Conservation (phyloP, 73 alveolate species). For the Paramecium primaurelia region DNA sequence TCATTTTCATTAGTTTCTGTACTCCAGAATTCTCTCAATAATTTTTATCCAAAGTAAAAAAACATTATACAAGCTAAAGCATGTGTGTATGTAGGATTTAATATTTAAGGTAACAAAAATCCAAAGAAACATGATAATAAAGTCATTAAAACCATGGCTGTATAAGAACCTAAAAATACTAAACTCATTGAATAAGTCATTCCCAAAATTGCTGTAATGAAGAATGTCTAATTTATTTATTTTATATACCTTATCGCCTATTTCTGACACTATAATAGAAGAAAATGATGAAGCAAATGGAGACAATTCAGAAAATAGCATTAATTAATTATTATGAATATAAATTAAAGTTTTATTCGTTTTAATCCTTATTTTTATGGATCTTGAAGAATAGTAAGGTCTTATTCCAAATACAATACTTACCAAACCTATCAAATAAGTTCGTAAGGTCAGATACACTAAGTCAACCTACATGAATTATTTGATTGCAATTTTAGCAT, state of each 20-base stretch:
- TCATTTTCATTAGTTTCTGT: not conserved
- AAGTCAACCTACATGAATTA: not conserved
- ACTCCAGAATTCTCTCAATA: not conserved
- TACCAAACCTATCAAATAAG: not conserved
- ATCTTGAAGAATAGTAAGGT: not conserved
- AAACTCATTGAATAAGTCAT: not conserved
- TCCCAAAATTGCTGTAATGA: slow-evolving; percentile 9
- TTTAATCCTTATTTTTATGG: not conserved
- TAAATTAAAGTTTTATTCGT: not conserved
- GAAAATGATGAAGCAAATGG: not conserved
- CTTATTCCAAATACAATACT: not conserved
- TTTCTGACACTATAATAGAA: not conserved
- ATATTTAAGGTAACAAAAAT: not conserved
- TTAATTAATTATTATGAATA: not conserved
- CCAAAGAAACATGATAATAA: not conserved
- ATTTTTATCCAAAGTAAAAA: slow-evolving; percentile 3
- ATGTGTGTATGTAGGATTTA: not conserved
- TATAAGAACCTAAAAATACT: slow-evolving; percentile 5
- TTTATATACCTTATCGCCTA: not conserved
- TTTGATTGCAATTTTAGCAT: slow-evolving; percentile 1
- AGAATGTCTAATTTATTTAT: not conserved
- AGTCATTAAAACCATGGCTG: not conserved
- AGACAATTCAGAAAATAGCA: not conserved
- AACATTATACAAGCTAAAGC: not conserved
- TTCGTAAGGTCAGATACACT: not conserved